Base-by-base conservation (phyloP, 495 filamentous ascomycete genomes). In the Geoglossum glabrum region DNA sequence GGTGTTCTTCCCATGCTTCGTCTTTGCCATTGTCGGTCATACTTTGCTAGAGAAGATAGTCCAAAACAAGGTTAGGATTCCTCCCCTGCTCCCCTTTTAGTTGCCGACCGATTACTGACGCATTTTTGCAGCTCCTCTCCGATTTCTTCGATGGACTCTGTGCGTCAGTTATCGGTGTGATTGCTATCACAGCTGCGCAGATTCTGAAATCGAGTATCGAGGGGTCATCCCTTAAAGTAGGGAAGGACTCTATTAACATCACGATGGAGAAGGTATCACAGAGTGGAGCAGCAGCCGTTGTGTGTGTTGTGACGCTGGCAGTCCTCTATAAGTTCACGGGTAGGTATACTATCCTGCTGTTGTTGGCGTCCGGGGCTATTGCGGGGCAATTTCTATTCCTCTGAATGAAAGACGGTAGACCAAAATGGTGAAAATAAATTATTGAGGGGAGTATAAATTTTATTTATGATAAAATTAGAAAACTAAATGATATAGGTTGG, bases 1-100 rank as follows among this genome's bases (percentile, higher is more conserved):
- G 46, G 68, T 70, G 68, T 66, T 70, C 54, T 65, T 67, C 33
- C 68, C 68, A 7, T 70, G 68, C 55, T 70, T 68, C 57, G 21
- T 70, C 10, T 70, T 70, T 56, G 70, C 68, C 0, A 65, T 70
- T 59, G 67, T 63, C 21, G 68, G 68, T 4, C 66, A 70, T 58
- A 45, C 38, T 13, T 30, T 66, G 19, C 59, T 70, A 2, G 68
- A 70, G 57, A 70, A 64, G 40, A 27, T 70, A 33, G 68, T 70
- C 34, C 60, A 65, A 40, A 70, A 69, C 50, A 67, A 64, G 61
- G 66, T 67, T 58, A 26, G 59, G 58, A 47, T 47, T 6, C 17
- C 15, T 47, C 17, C 43, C 23, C 4, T 26, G n/a, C 13, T 55
- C 1, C 56, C 30, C 36, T 19, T 36, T 19, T 27, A 17, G 26